phyloP scores from a whole-genome alignment of 2,329 filamentous ascomycete species.

The Hortaea sp. region DNA sequence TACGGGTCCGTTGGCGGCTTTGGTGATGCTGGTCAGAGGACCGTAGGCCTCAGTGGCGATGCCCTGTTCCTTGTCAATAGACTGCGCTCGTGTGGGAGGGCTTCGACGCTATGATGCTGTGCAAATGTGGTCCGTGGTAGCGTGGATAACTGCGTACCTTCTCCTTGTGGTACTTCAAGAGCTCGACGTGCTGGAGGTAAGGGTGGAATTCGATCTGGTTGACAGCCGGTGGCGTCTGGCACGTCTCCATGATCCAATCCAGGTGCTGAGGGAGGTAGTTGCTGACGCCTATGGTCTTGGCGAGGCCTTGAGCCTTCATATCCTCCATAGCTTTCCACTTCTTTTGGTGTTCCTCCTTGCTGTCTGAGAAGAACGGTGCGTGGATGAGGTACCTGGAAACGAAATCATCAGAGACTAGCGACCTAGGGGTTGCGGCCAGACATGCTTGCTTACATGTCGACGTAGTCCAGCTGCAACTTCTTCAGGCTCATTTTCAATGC shows the following conservation, averaged over 20 bases:
- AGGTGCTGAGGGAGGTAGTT: constrained; percentile 49
- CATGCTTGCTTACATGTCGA: constrained; percentile 44
- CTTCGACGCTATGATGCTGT: too few species aligned
- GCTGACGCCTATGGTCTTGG: constrained; percentile 52
- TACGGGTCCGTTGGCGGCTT: constrained; percentile 45
- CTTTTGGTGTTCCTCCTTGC: constrained; percentile 44
- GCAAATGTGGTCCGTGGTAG: background rate
- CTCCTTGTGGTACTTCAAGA: constrained; percentile 45
- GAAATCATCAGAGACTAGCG: background rate
- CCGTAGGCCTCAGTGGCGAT: constrained; percentile 40
- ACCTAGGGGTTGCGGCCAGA: background rate
- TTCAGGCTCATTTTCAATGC: constrained; percentile 48
- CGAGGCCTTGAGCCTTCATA: constrained; percentile 46
- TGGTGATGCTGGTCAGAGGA: constrained; percentile 42
- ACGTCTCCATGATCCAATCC: constrained; percentile 42
- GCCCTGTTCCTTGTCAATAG: constrained; percentile 18
- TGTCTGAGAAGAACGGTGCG: constrained; percentile 47
- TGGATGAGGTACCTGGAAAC: constrained; percentile 49
- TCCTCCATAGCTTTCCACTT: constrained; percentile 53
- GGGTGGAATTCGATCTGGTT: constrained; percentile 64
- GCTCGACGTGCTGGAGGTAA: constrained; percentile 51
- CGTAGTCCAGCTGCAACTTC: constrained; percentile 51
- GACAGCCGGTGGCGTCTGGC: constrained; percentile 48
- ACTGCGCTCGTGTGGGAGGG: too few species aligned
- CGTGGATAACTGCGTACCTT: constrained; percentile 7